Evolutionary conservation across 2,329 filamentous ascomycete genomes (phyloP).

Genomic region (Blastomyces parvus): DNA sequence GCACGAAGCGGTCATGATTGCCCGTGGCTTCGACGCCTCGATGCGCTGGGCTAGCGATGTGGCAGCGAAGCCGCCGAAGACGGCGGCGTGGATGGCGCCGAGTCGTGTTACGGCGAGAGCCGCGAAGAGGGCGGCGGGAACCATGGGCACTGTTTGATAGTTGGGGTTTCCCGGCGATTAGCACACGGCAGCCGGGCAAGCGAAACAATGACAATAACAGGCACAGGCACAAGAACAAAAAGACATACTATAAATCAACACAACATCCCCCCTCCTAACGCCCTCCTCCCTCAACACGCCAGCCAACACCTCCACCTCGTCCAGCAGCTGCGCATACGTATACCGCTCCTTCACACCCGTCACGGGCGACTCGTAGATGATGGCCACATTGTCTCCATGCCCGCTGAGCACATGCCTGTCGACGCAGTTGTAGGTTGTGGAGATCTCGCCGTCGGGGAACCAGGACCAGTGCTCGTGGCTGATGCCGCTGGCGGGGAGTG

Average conservation of each 20-base stretch:
- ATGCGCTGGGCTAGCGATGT: conserved; percentile 77
- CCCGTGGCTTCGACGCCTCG: conserved; percentile 65
- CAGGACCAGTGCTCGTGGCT: conserved; percentile 73
- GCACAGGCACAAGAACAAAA: background rate
- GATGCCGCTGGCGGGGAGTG: conserved; percentile 48
- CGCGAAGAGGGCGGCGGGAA: conserved; percentile 76
- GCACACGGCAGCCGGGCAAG: background rate
- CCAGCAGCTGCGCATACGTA: conserved; percentile 65
- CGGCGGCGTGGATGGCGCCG: conserved; percentile 81
- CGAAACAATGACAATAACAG: no score
- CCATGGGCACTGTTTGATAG: conserved; percentile 69
- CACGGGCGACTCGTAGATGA: conserved; percentile 83
- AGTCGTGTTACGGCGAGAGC: conserved; percentile 73
- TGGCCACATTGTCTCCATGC: conserved; percentile 62
- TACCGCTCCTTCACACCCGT: conserved; percentile 60
- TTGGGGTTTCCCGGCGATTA: conserved; percentile 6
- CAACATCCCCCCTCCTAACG: conserved; percentile 72
- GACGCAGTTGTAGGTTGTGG: conserved; percentile 83
- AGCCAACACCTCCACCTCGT: conserved; percentile 72
- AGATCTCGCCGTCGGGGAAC: conserved; percentile 83
- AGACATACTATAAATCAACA: conserved; percentile 72
- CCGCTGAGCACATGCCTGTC: conserved; percentile 78
- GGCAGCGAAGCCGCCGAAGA: conserved; percentile 86
- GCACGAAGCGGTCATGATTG: conserved; percentile 80
- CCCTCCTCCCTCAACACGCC: conserved; percentile 75